Conservation (phyloP, 495 filamentous ascomycete genomes). For the Daldinia grandis region DNA sequence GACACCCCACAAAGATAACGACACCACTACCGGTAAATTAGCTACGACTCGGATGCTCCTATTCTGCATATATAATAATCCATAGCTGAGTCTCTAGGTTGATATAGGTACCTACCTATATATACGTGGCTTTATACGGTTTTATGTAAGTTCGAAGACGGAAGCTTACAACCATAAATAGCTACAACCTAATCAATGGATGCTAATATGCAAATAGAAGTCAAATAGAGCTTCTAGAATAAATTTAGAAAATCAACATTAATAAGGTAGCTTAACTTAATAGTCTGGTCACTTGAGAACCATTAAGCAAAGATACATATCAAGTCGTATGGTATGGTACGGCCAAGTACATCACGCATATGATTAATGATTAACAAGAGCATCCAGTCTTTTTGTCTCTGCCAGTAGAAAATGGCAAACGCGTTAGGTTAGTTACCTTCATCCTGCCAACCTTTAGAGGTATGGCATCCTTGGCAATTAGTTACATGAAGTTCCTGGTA, state of each 20-base stretch:
- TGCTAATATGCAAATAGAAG: too few species aligned
- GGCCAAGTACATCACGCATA: not conserved
- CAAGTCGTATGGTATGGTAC: not conserved
- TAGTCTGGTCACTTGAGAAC: not conserved
- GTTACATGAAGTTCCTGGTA: not conserved
- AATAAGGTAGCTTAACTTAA: not conserved
- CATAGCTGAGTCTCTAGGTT: not conserved
- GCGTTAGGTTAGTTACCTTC: not conserved
- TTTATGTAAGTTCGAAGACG: too few species aligned
- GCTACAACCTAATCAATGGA: too few species aligned
- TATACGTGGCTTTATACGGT: too few species aligned
- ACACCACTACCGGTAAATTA: constrained; percentile 2
- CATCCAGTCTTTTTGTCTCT: not conserved
- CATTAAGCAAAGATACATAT: not conserved
- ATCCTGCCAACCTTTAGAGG: not conserved
- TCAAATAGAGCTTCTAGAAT: too few species aligned
- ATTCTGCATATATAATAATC: not conserved
- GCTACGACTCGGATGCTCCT: not conserved
- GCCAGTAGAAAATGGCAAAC: not conserved
- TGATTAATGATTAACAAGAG: not conserved
- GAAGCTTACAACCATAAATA: too few species aligned
- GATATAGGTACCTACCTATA: too few species aligned
- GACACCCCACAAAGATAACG: constrained; percentile 38
- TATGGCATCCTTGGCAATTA: not conserved
- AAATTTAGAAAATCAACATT: too few species aligned